Base-by-base conservation (phyloP, 2,329 filamentous ascomycete species). In the Podosphaera fusca region DNA sequence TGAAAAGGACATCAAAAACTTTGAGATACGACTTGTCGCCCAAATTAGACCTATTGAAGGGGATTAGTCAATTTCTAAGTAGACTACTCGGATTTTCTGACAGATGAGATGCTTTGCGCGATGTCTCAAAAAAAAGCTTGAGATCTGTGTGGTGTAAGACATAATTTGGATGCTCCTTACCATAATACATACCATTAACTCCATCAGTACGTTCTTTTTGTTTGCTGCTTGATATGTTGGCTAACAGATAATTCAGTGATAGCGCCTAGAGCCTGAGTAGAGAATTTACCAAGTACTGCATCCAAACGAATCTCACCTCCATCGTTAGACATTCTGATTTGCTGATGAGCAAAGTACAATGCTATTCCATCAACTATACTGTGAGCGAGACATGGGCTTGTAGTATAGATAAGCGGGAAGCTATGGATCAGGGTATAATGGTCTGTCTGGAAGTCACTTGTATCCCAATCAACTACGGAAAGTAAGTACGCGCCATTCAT, bases 1-100 rank as follows among this genome's bases (percentile, higher is more conserved):
- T 75, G 65, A 95, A 95, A 2, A 96, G 72, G 1, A 79, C 77
- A 64, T 95, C 87, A 63, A 87, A 86, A 49, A 95, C 80, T 59
- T 78, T 77, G 65, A 92, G 84, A 62, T 85, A 94, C n/a, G 78
- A 77, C 66, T 84, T 85, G 66, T 94, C 87, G 51, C 76, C 77
- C 38, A 95, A 72, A 10, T 69, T 64, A 35, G 67, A 59, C 42
- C 64, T 64, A 58, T 57, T 59, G 55, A 35, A 21, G 2, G 40
- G 64, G 56, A 66, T 60, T 50, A 36, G 8, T 56, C 3, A 33
- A 50, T 35, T 30, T 34, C 30, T 21, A n/a, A 55, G 12, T 36
- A 33, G 36, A 49, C n/a, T 30, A 14, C 31, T 50, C n/a, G 21
- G 30, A 49, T 14, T 42, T 9, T 53, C 62, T 51, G 61, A 67